Base-by-base conservation (phyloP, 441 rosid species). In the Pelargonium myrrhifolium region DNA sequence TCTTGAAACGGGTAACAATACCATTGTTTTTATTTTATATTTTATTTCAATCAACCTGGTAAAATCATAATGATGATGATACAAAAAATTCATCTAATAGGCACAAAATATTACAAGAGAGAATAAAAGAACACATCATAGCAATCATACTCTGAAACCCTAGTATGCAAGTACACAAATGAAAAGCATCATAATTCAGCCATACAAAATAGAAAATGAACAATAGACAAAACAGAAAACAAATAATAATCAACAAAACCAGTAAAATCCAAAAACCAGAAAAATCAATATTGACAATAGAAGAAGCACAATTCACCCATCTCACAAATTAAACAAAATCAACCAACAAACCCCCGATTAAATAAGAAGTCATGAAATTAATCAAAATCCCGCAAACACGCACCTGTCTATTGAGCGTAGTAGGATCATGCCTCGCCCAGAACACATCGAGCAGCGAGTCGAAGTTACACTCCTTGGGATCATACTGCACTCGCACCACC, bases 361-460 rank as follows among this genome's bases (percentile, higher is more conserved):
- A 21, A 40, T 3, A 24, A 17, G 20, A 67, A 53, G 3, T 17
- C 24, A 40, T 39, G 55, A 61, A 12, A 66, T 9, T 0, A 0
- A 6, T 21, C 14, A 24, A 28, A 12, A 49, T 12, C 9, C 21
- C 3, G 53, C 65, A 45, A n/a, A n/a, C n/a, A 42, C 76, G 45
- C 53, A 89, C 97, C 97, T 90, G 97, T 35, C 97, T 96, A 82
- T 93, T 90, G 71, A 78, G 83, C 70, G 93, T 80, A 55, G 97
- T 89, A 64, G 98, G 98, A 68, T 93, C 98, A 74, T 89, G 96
- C 71, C 90, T 71, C 59, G 87, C 77, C 97, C 97, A 90, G 75
- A 93, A 93, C 72, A n/a, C 72, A 75, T 89, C 92, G 65, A 93
- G 89, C 68, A 93, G 81, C 53, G 80, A 3, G 67, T 85, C 90